These are phyloP conservation scores for Fusarium pseudocircinatum DNA, from an alignment of 2,329 filamentous ascomycete genomes.

Conservation along the genomic window DNA sequence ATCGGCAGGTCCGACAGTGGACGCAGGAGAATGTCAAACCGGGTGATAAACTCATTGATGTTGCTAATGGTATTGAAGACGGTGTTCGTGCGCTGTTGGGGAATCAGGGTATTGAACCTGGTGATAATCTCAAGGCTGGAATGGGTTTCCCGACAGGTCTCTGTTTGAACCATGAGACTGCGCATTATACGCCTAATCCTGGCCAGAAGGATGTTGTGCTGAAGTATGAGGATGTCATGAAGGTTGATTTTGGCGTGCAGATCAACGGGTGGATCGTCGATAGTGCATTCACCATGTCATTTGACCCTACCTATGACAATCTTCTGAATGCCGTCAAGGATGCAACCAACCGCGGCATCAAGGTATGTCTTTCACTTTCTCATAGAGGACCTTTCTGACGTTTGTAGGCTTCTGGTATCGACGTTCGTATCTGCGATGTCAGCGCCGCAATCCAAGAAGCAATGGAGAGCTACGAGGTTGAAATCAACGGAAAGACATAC, in stretches of 20 bases:
- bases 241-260: constrained; percentile 81
- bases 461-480: constrained; percentile 91
- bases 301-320: constrained; percentile 77
- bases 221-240: constrained; percentile 76
- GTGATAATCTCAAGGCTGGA: constrained; percentile 77
- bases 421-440: constrained; percentile 85
- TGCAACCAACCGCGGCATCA: constrained; percentile 84
- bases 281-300: constrained; percentile 79
- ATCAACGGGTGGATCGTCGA: constrained; percentile 81
- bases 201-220: constrained; percentile 76
- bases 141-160: constrained; percentile 87
- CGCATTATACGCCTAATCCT: constrained; percentile 84
- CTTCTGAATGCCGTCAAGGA: constrained; percentile 75
- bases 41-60: constrained; percentile 77
- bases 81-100: constrained; percentile 78
- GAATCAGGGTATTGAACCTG: constrained; percentile 77
- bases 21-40: constrained; percentile 82
- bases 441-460: constrained; percentile 83
- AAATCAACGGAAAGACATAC: constrained; percentile 78
- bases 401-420: constrained; percentile 73
- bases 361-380: constrained; percentile 45
- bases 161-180: constrained; percentile 81
- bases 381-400: not conserved
- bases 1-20: constrained; percentile 83
- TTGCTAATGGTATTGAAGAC: constrained; percentile 84